phyloP scores from a whole-genome alignment of 2,329 filamentous ascomycete genomes.

The Trichophyton schoenleinii region DNA sequence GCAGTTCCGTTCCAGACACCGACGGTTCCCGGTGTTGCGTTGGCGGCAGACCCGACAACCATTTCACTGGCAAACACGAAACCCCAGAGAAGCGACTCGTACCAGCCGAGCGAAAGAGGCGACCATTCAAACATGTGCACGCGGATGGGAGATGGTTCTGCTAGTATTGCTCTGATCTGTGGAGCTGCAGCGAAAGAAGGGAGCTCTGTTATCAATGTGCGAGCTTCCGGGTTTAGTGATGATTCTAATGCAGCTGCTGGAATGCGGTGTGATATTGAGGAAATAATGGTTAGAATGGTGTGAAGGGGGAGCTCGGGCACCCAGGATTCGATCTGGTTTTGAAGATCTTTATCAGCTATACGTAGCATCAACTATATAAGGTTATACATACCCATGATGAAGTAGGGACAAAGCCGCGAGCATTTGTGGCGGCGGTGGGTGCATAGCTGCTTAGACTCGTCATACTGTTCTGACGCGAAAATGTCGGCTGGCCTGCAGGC shows the following conservation, averaged over 20 bases:
- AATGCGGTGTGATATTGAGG: constrained; percentile 39
- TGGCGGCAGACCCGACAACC: constrained; percentile 40
- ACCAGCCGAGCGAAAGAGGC: constrained; percentile 80
- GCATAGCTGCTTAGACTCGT: constrained; percentile 61
- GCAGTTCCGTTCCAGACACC: constrained; percentile 89
- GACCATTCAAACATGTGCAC: constrained; percentile 95
- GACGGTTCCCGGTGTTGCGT: constrained; percentile 61
- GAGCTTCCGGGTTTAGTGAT: constrained; percentile 28
- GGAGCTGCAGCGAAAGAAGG: constrained; percentile 37
- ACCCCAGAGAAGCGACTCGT: constrained; percentile 86
- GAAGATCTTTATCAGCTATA: not conserved
- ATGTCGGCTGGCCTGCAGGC: constrained; percentile 67
- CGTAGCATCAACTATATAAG: not conserved
- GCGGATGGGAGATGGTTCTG: constrained; percentile 57
- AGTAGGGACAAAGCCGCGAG: constrained; percentile 59
- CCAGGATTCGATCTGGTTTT: constrained; percentile 68
- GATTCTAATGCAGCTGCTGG: constrained; percentile 37
- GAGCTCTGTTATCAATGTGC: constrained; percentile 32
- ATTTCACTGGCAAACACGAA: constrained; percentile 87
- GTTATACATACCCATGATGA: constrained; percentile 50
- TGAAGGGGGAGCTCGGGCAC: constrained; percentile 83
- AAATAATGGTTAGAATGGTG: constrained; percentile 69
- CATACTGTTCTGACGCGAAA: constrained; percentile 82
- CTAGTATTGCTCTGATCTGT: constrained; percentile 52
- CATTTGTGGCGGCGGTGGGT: constrained; percentile 42